A percentile compares a stretch with the other conserved stretches of the same genome.
phyloP scores from a whole-genome alignment of 805 yeast species.

The Candida mattraensis region DNA sequence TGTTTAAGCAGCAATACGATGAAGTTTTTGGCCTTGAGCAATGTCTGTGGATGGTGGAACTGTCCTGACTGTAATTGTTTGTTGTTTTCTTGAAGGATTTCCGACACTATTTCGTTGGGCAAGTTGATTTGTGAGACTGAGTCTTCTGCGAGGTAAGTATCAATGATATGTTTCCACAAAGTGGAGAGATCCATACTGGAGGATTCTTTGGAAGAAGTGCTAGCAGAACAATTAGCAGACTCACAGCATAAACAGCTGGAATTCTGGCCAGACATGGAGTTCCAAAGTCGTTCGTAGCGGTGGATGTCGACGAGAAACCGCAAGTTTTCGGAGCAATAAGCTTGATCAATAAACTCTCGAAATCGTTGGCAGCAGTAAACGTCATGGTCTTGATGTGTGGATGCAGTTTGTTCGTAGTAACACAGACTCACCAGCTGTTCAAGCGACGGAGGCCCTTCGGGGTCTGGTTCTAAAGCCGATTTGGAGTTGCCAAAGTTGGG shows the following conservation, averaged over 20 bases:
- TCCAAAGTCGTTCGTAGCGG: conserved; percentile 22
- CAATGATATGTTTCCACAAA: conserved; percentile 35
- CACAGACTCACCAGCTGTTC: conserved; percentile 3
- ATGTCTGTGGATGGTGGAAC: conserved; percentile 17
- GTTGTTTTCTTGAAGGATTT: conserved; percentile 27
- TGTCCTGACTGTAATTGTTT: conserved; percentile 3
- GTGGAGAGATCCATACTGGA: not conserved
- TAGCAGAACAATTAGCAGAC: too few species aligned
- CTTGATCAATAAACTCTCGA: conserved; percentile 9
- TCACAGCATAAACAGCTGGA: too few species aligned
- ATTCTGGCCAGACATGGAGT: conserved; percentile 4
- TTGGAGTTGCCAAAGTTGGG: not conserved
- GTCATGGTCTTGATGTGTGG: not conserved
- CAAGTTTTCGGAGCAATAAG: conserved; percentile 25
- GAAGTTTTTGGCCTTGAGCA: conserved; percentile 19
- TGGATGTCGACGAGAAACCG: conserved; percentile 22
- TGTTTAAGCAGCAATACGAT: conserved; percentile 21
- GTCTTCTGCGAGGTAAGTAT: conserved; percentile 40
- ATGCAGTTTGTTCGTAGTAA: conserved; percentile 1
- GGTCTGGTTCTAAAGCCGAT: too few species aligned
- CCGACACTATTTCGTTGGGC: conserved; percentile 38
- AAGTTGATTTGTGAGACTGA: conserved; percentile 51
- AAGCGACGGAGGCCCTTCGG: conserved; percentile 3
- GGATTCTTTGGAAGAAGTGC: not conserved
- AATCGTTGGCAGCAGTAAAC: conserved; percentile 15